Conservation (phyloP, 352 stramenopile species). For the Phytophthora pini region DNA sequence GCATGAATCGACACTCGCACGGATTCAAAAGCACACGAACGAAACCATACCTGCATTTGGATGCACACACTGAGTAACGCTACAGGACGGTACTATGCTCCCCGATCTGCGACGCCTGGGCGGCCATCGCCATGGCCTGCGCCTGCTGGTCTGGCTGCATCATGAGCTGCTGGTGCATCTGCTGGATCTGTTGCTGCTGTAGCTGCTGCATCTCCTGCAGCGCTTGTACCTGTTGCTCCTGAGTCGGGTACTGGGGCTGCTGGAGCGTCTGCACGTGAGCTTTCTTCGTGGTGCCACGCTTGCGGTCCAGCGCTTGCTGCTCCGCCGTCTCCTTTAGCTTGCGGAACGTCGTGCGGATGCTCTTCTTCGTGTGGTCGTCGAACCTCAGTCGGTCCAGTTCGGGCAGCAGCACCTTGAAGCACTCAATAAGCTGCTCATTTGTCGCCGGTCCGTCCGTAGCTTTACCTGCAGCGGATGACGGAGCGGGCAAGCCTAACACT, state of each 20-base stretch:
- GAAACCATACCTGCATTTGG: conserved; percentile 23
- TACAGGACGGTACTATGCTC: conserved; percentile 40
- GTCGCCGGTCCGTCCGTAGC: conserved; percentile 30
- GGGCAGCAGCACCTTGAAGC: conserved; percentile 55
- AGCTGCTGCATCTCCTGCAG: conserved; percentile 39
- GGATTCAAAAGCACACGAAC: conserved; percentile 5
- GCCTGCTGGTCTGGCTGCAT: conserved; percentile 34
- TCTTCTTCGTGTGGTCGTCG: conserved; percentile 66
- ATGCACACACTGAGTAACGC: conserved; percentile 12
- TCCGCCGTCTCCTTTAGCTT: conserved; percentile 54
- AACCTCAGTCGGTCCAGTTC: conserved; percentile 63
- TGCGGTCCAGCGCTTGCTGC: conserved; percentile 42
- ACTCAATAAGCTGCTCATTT: conserved; percentile 57
- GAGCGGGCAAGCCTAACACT: conserved; percentile 48
- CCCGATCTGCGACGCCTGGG: conserved; percentile 30
- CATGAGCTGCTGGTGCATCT: conserved; percentile 42
- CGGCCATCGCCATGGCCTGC: conserved; percentile 30
- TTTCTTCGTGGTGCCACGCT: conserved; percentile 38
- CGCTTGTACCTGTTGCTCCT: conserved; percentile 30
- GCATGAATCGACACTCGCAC: conserved; percentile 5
- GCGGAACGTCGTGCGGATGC: conserved; percentile 58
- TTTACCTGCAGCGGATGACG: conserved; percentile 11
- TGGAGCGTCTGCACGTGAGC: conserved; percentile 8
- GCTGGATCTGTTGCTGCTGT: conserved; percentile 34
- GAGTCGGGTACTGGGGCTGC: conserved; percentile 16